Percentiles rank a stretch among this genome's conserved stretches.
phyloP scores from a whole-genome alignment of 345 rosid genomes.

The Fremontodendron californicum region DNA sequence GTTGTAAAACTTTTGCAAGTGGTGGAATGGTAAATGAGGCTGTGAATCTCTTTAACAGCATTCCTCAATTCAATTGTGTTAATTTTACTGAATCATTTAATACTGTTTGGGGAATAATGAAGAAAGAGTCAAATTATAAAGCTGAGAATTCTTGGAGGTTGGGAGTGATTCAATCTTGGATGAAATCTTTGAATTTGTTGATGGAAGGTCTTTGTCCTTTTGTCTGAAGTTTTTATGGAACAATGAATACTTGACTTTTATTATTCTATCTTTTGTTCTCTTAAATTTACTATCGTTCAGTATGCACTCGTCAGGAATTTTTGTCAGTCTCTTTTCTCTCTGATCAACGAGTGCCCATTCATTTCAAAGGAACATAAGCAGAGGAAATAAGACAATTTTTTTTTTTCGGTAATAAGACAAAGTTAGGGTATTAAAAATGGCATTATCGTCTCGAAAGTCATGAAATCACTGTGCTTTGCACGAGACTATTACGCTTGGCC shows the following conservation, averaged over 20 bases:
- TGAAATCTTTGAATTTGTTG: constrained; percentile 60
- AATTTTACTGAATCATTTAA: constrained; percentile 68
- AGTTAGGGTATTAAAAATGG: not conserved
- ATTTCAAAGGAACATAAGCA: not conserved
- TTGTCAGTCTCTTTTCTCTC: no score
- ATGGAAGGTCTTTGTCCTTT: constrained; percentile 70
- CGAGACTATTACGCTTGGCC: not conserved
- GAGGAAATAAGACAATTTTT: no score
- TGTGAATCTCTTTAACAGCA: constrained; percentile 49
- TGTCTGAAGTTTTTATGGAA: no score
- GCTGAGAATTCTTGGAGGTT: constrained; percentile 59
- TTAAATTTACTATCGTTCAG: not conserved
- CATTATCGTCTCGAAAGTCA: not conserved
- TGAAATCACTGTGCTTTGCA: not conserved
- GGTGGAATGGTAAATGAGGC: constrained; percentile 60
- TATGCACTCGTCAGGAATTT: no score
- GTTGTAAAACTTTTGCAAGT: constrained; percentile 35
- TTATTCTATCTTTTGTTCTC: no score
- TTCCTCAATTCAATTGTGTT: constrained; percentile 64
- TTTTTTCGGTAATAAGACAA: no score
- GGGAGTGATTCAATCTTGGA: constrained; percentile 76
- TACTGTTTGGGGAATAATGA: constrained; percentile 60
- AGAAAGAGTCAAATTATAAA: constrained; percentile 53
- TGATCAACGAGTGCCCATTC: no score
- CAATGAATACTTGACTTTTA: not conserved